Evolutionary conservation across 352 stramenopile genomes (phyloP), one percentile per base, ranked within the genome.

Genomic region (Phytophthora tubulina): DNA sequence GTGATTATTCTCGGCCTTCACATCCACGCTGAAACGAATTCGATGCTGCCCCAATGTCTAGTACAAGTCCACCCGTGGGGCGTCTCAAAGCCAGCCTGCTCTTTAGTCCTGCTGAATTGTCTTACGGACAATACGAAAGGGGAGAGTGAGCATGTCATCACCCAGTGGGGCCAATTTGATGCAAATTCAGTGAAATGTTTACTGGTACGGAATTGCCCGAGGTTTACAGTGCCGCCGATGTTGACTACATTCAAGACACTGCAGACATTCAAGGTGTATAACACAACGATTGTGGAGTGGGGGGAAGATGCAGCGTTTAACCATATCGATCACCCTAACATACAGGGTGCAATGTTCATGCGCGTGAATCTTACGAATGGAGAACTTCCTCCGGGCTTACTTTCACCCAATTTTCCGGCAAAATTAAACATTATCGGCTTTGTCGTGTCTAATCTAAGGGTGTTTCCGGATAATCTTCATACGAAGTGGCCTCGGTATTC

Each of bases 11-110:
- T 81, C 3, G 35, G 60, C 35, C 48, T 78, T 2, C 76, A 84
- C 21, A 44, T 77, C 0, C 53, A 64, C 21, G 76, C 70, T 4
- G 54, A 72, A 62, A 48, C 32, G 0, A 75, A 70, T n/a, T 54
- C 66, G 13, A 39, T 39, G 14, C 36, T 75, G 7, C 54, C 73
- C 9, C 76, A 83, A 42, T 81, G 76, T 42, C 46, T 75, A 8
- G 64, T 81, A 2, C 76, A 73, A 63, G 67, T 76, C 17, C 62
- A 52, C 7, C 72, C 72, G 11, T 76, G 72, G 72, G 67, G 72
- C 13, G 33, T 79, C 1, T 63, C 62, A 3, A 66, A 49, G 38
- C 57, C 72, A 6, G 63, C 72, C 4, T 79, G 67, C 44, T 70
- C 67, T 11, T 50, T 76, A 11, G 72, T 79, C 21, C 46, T 79